A percentile compares a stretch with the other conserved stretches of the same genome.
Conservation (phyloP, 225 moss, liverwort and hornwort genomes). For the Sphagnum contortum region DNA sequence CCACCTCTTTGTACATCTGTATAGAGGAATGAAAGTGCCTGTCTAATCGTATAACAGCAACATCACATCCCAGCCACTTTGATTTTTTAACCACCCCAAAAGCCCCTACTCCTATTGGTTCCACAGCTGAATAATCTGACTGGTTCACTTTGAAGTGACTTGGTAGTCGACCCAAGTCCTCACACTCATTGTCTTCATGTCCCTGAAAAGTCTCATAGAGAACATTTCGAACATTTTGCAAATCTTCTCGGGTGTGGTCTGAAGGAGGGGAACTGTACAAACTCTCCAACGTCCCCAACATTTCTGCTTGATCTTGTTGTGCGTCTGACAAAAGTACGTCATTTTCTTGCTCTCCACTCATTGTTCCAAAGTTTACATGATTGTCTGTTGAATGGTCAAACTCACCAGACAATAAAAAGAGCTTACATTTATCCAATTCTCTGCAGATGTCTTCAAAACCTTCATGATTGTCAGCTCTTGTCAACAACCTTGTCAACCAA, state of each 20-base stretch:
- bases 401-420: background rate
- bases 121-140: no score
- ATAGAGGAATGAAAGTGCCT: slow-evolving; percentile 3
- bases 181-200: background rate
- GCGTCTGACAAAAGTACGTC: background rate
- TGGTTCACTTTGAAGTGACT: no score
- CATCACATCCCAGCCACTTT: no score
- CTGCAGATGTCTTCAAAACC: background rate
- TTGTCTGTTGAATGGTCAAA: background rate
- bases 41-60: background rate
- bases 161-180: no score
- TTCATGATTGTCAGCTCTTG: background rate
- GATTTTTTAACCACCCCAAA: no score
- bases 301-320: background rate
- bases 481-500: background rate
- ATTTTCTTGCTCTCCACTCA: slow-evolving; percentile 3
- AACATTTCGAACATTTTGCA: no score
- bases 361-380: background rate
- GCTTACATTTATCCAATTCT: background rate
- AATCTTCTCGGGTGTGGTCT: no score
- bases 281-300: background rate
- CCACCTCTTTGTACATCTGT: slow-evolving; percentile 17
- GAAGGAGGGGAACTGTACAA: background rate
- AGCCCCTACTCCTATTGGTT: no score
- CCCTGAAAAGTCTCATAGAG: no score